Evolutionary conservation across 495 filamentous ascomycete species (phyloP).

Genomic region (Xylaria palmicola): DNA sequence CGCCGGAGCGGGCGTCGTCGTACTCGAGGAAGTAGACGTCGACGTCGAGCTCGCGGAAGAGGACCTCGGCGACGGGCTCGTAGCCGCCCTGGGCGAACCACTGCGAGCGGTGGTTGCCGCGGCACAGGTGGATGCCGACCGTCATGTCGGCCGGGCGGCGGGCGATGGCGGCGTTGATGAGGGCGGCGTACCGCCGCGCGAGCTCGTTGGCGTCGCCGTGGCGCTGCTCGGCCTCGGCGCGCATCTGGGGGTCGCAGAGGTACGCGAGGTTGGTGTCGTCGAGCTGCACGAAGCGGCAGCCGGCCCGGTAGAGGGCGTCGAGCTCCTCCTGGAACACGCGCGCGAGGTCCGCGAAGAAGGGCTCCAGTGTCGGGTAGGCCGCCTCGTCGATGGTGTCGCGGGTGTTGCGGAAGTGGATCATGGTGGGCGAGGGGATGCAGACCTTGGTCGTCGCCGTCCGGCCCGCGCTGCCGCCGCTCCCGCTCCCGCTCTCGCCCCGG

Average conservation of each 20-base stretch:
- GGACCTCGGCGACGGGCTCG: slow-evolving; percentile 63
- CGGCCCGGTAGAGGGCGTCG: slow-evolving; percentile 59
- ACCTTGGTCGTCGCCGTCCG: slow-evolving; percentile 62
- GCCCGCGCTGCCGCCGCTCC: no score
- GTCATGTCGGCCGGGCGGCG: slow-evolving; percentile 60
- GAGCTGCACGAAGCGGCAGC: slow-evolving; percentile 63
- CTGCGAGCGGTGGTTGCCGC: slow-evolving; percentile 58
- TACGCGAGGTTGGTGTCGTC: slow-evolving; percentile 67
- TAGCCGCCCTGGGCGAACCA: slow-evolving; percentile 68
- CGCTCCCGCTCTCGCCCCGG: slow-evolving; percentile 41
- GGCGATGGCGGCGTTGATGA: slow-evolving; percentile 62
- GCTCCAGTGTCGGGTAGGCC: slow-evolving; percentile 57
- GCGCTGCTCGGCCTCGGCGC: slow-evolving; percentile 58
- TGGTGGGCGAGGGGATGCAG: slow-evolving; percentile 64
- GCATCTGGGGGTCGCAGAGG: slow-evolving; percentile 65
- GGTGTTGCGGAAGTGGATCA: slow-evolving; percentile 65
- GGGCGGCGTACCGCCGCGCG: slow-evolving; percentile 58
- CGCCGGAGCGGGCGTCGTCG: slow-evolving; percentile 64
- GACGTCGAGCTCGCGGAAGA: slow-evolving; percentile 64
- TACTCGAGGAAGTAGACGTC: slow-evolving; percentile 70
- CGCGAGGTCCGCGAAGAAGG: slow-evolving; percentile 62
- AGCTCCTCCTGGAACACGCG: slow-evolving; percentile 61
- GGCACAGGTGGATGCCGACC: slow-evolving; percentile 65
- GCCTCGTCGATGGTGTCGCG: slow-evolving; percentile 55
- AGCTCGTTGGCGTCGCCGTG: slow-evolving; percentile 56